Conservation (phyloP, 768 basidiomycete species). For the Boletus coccyginus region DNA sequence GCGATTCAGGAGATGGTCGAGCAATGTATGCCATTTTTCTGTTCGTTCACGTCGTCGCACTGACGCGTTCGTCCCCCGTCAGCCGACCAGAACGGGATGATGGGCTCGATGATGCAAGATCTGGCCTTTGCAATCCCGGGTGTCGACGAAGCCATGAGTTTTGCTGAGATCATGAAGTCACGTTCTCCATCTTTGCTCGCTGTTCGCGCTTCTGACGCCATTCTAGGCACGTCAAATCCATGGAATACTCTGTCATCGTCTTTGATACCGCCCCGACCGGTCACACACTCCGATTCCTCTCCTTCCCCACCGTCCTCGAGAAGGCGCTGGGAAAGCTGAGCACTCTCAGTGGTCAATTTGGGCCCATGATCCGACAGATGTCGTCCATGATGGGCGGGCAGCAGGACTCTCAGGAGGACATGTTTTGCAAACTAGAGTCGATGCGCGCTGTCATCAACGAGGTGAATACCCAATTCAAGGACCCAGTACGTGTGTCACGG, state of each 20-base stretch:
- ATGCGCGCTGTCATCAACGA: conserved; percentile 98
- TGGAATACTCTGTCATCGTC: conserved; percentile 99
- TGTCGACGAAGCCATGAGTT: conserved; percentile 99
- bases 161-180: conserved; percentile 99
- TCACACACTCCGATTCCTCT: conserved; percentile 96
- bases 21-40: conserved; percentile 54
- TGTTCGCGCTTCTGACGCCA: neutral
- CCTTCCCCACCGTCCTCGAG: conserved; percentile 97
- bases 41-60: neutral
- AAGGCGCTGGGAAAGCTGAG: conserved; percentile 96
- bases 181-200: neutral
- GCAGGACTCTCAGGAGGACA: conserved; percentile 89
- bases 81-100: conserved; percentile 91
- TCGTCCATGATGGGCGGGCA: conserved; percentile 95
- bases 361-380: conserved; percentile 97
- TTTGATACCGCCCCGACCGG: conserved; percentile 99
- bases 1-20: conserved; percentile 99
- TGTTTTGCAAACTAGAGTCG: conserved; percentile 96
- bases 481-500: conserved; percentile 63
- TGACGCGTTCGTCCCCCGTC: conserved; percentile 1
- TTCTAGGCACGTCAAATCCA: conserved; percentile 94
- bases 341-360: conserved; percentile 89
- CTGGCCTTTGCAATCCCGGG: conserved; percentile 98
- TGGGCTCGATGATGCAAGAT: conserved; percentile 99
- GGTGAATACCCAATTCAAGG: conserved; percentile 99